Percentiles rank a stretch among this genome's conserved stretches.
Evolutionary conservation across 2,329 filamentous ascomycete species (phyloP).

Genomic region (Fusarium nelsonii): DNA sequence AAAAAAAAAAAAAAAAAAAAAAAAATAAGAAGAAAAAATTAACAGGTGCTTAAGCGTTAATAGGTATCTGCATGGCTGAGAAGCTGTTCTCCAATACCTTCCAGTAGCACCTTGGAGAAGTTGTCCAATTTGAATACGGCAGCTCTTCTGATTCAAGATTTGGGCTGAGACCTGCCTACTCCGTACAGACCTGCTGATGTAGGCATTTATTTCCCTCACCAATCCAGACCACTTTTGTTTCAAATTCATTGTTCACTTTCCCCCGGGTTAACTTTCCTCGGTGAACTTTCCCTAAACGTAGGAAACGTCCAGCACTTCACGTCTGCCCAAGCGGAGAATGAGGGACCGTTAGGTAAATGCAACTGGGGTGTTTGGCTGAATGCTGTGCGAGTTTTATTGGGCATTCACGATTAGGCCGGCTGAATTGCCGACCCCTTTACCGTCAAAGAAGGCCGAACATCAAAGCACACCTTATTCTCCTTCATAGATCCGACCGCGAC

Average conservation of each 20-base stretch:
- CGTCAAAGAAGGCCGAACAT: neutral
- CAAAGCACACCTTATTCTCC: neutral
- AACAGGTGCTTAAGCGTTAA: neutral
- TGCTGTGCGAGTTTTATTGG: neutral
- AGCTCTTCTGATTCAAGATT: neutral
- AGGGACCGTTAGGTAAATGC: too few species aligned
- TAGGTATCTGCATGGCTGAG: neutral
- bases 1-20: too few species aligned
- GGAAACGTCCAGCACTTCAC: neutral
- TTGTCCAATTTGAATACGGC: neutral
- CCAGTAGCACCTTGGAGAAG: neutral
- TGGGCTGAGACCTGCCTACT: neutral
- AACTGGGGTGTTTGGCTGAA: too few species aligned
- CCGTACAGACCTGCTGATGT: neutral
- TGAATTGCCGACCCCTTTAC: neutral
- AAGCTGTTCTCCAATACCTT: neutral
- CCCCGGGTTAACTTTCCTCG: neutral
- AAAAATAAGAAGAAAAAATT: too few species aligned
- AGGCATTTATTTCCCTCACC: neutral
- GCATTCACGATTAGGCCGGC: neutral
- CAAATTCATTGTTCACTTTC: neutral
- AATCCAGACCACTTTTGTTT: neutral
- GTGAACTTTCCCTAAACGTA: neutral
- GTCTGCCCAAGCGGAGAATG: neutral
- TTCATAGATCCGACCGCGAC: neutral